Conservation (phyloP, 2,329 filamentous ascomycete species). For the Didymella lethalis region DNA sequence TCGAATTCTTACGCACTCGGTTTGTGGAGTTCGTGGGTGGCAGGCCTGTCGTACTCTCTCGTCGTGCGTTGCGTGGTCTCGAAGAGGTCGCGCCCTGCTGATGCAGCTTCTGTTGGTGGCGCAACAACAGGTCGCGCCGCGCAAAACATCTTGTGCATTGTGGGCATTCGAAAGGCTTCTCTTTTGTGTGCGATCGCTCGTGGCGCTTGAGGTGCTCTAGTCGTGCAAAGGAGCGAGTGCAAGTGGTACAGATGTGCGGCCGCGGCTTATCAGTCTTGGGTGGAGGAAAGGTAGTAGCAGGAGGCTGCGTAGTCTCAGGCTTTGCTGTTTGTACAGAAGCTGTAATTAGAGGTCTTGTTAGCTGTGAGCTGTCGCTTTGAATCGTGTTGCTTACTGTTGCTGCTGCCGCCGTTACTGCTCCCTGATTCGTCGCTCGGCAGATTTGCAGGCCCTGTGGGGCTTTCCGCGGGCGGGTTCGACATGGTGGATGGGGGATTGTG, state of each 20-base stretch:
- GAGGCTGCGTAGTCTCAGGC: constrained; percentile 38
- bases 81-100: constrained; percentile 89
- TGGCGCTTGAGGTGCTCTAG: constrained; percentile 97
- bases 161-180: constrained; percentile 97
- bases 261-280: constrained; percentile 97
- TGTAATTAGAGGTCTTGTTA: constrained; percentile 32
- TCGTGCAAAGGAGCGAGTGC: constrained; percentile 89
- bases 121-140: constrained; percentile 85
- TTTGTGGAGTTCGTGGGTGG: constrained; percentile 70
- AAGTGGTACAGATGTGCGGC: constrained; percentile 92
- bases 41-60: constrained; percentile 83
- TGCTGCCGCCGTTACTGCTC: constrained; percentile 36
- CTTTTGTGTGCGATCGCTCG: constrained; percentile 96
- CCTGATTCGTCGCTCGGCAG: constrained; percentile 42
- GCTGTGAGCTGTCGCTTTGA: constrained; percentile 16
- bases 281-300: constrained; percentile 67
- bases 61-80: constrained; percentile 79
- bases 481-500: neutral
- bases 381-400: constrained; percentile 41
- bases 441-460: constrained; percentile 39
- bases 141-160: constrained; percentile 96
- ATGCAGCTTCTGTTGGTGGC: constrained; percentile 98
- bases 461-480: constrained; percentile 20
- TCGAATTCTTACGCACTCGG: constrained; percentile 90
- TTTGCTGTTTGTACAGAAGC: constrained; percentile 46